These are phyloP conservation scores for Cyclotella atomus DNA, from an alignment of 108 stramenopile genomes.

Conservation along the genomic window DNA sequence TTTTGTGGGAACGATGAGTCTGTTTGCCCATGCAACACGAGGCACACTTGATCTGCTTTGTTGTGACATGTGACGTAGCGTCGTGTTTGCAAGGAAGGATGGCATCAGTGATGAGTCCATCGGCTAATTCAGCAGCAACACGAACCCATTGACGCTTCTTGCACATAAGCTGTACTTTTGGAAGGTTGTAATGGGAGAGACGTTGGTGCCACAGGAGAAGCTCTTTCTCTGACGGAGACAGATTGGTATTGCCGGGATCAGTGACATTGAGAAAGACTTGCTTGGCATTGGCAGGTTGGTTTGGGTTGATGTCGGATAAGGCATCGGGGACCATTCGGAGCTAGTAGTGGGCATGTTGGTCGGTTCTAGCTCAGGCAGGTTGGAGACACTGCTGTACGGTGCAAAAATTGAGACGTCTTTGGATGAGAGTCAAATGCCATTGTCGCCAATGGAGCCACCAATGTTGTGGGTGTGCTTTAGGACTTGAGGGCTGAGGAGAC, in stretches of 20 bases:
- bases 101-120: neutral
- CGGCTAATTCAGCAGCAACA: neutral
- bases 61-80: no score
- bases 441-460: no score
- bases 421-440: no score
- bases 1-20: neutral
- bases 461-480: neutral
- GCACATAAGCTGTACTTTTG: neutral
- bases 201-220: conserved; percentile 45
- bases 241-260: conserved; percentile 48
- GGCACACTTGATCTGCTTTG: neutral
- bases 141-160: neutral
- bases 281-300: no score
- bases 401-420: neutral
- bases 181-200: conserved; percentile 25
- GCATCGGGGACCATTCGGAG: no score
- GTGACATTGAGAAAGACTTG: no score
- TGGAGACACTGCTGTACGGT: no score
- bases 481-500: conserved; percentile 30
- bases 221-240: conserved; percentile 48
- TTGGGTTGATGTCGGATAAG: neutral
- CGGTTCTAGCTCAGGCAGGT: no score
- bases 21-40: neutral
- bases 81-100: neutral
- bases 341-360: no score